Conservation (phyloP, 2,329 filamentous ascomycete genomes). For the Arthroderma uncinatum region DNA sequence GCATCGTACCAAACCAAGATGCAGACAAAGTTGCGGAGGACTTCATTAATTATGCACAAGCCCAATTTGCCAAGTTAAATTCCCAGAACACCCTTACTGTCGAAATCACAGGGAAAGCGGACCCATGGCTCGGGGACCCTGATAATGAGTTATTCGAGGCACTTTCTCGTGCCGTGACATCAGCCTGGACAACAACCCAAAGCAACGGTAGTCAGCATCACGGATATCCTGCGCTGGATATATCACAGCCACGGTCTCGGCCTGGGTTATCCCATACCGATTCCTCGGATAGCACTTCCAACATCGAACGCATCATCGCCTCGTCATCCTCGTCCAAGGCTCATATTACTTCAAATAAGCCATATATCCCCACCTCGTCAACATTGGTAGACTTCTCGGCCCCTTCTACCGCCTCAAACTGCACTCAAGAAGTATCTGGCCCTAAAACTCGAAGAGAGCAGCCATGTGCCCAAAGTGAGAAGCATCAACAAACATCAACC, state of each 20-base stretch:
- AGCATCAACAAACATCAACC: neutral
- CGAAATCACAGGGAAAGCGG: constrained; percentile 81
- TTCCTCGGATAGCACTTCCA: constrained; percentile 31
- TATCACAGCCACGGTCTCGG: constrained; percentile 11
- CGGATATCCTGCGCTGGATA: constrained; percentile 25
- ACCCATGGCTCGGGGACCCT: constrained; percentile 91
- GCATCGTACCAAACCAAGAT: constrained; percentile 87
- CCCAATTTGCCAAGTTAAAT: constrained; percentile 61
- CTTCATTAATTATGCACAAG: constrained; percentile 55
- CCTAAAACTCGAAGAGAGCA: neutral
- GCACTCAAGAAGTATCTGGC: neutral
- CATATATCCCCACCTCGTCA: constrained; percentile 10
- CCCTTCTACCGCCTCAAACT: neutral
- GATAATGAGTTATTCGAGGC: constrained; percentile 84
- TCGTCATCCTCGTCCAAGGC: constrained; percentile 18
- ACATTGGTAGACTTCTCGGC: constrained; percentile 9
- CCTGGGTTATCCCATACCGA: constrained; percentile 22
- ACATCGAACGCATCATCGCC: constrained; percentile 30
- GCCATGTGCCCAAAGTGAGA: neutral
- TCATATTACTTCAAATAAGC: neutral
- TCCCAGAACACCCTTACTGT: constrained; percentile 73
- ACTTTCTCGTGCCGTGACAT: constrained; percentile 70
- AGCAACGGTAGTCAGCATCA: constrained; percentile 22
- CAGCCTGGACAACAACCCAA: constrained; percentile 61
- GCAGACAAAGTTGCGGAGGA: constrained; percentile 61